These are phyloP conservation scores for Herpetospermum pedunculosum DNA, from an alignment of 306 rosid species.

Conservation along the genomic window DNA sequence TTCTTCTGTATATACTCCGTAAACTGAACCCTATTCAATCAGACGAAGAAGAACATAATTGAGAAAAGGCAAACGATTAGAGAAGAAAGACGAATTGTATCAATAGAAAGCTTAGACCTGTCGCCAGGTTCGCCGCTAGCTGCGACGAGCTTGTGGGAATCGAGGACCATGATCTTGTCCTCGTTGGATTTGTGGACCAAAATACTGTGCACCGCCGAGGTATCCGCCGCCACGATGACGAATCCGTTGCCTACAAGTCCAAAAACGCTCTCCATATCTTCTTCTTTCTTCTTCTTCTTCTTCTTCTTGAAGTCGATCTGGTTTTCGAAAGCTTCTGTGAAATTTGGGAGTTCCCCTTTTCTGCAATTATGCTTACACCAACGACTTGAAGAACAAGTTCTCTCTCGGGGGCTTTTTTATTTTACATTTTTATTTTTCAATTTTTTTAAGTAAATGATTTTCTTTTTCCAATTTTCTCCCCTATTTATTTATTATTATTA, in stretches of 20 bases:
- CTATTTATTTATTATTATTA: no score
- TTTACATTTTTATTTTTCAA: neutral
- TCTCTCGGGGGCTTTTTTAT: neutral
- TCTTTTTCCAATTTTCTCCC: neutral
- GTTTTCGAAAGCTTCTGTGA: neutral
- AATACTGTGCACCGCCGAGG: constrained; percentile 91
- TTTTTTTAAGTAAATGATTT: neutral
- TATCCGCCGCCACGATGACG: constrained; percentile 73
- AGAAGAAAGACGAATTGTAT: constrained; percentile 8
- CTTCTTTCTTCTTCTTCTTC: neutral
- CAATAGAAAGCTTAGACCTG: constrained; percentile 26
- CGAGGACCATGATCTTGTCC: constrained; percentile 98
- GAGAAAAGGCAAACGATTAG: neutral
- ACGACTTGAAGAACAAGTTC: constrained; percentile 21
- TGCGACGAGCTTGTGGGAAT: constrained; percentile 91
- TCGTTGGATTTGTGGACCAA: constrained; percentile 89
- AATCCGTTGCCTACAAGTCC: constrained; percentile 76
- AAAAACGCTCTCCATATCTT: constrained; percentile 75
- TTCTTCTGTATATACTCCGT: constrained; percentile 74
- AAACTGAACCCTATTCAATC: constrained; percentile 49
- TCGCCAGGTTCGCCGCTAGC: constrained; percentile 96
- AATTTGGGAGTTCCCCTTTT: neutral
- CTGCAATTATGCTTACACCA: neutral
- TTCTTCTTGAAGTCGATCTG: constrained; percentile 1
- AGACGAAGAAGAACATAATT: neutral